These are phyloP conservation scores for Ocimum tenuiflorum DNA, from an alignment of 257 asterid genomes.

Conservation along the genomic window DNA sequence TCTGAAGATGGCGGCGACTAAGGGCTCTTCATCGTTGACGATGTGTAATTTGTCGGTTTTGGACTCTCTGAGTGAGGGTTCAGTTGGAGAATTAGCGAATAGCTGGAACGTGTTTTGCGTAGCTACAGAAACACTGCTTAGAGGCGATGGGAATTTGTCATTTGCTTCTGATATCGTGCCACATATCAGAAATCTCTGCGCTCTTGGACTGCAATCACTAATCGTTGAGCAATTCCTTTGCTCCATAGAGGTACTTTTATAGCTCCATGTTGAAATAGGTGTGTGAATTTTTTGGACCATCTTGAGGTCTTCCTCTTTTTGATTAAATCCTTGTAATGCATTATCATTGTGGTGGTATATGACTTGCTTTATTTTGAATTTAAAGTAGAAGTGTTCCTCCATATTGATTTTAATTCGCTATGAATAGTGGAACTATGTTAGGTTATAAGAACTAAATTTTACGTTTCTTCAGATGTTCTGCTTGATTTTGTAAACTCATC, in stretches of 20 bases:
- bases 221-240: conserved; percentile 60
- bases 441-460: not conserved
- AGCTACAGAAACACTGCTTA: conserved; percentile 42
- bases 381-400: not conserved
- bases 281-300: not conserved
- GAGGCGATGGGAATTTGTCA: conserved; percentile 40
- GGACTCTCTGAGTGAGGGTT: conserved; percentile 44
- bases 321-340: not conserved
- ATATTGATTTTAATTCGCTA: not conserved
- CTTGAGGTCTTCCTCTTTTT: not conserved
- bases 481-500: not conserved
- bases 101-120: conserved; percentile 68
- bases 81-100: conserved; percentile 42
- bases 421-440: not conserved
- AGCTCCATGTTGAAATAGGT: not conserved
- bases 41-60: conserved; percentile 46
- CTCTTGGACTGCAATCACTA: conserved; percentile 57
- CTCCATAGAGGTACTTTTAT: conserved; percentile 49
- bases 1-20: conserved; percentile 41
- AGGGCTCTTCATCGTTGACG: conserved; percentile 31
- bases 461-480: not conserved
- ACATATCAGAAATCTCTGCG: conserved; percentile 43
- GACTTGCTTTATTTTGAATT: not conserved
- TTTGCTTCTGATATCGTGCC: conserved; percentile 35
- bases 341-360: not conserved